Base-by-base conservation (phyloP, 257 asterid species). In the Phtheirospermum japonicum region DNA sequence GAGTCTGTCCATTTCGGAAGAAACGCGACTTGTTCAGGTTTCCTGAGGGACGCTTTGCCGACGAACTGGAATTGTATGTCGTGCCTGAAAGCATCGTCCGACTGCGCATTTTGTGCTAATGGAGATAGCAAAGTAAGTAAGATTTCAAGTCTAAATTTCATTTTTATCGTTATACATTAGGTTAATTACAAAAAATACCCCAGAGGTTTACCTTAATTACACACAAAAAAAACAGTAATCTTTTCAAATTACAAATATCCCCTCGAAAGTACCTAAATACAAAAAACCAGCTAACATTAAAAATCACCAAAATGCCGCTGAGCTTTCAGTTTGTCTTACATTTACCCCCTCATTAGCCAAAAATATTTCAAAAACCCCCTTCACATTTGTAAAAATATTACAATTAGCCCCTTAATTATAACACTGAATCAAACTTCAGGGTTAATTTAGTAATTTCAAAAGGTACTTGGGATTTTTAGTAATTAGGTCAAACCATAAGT, bases 101-200 rank as follows among this genome's bases (percentile, higher is more conserved):
- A 71, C 36, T 84, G 94, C 31, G 90, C 80, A 4, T 89, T 85
- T 30, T 89, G 95, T 19, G 36, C 90, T 20, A 80, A 61, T 36
- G 84, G 79, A 57, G 69, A 9, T 17, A 69, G 48, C 75, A 49
- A 75, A 60, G 92, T 85, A 71, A 80, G 88, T 34, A 6, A 7
- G 10, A 67, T 59, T 30, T 57, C 28, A 14, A 9, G 53, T 6
- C 9, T 7, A 16, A 46, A 16, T 17, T 49, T 49, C 30, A 7
- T 49, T 7, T 17, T 17, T 39, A n/a, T n/a, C n/a, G n/a, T n/a
- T n/a, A 33, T 33, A 33, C 7, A 8, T 33, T 33, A 8, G 3
- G 7, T 33, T 33, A 33, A 50, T 50, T 18, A 18, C n/a, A 11
- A 17, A 50, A 50, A 17, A 0, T 7, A 19, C 31, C 17, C 52